Conservation (phyloP, 805 yeast species). For the Hanseniaspora occidentalis region DNA sequence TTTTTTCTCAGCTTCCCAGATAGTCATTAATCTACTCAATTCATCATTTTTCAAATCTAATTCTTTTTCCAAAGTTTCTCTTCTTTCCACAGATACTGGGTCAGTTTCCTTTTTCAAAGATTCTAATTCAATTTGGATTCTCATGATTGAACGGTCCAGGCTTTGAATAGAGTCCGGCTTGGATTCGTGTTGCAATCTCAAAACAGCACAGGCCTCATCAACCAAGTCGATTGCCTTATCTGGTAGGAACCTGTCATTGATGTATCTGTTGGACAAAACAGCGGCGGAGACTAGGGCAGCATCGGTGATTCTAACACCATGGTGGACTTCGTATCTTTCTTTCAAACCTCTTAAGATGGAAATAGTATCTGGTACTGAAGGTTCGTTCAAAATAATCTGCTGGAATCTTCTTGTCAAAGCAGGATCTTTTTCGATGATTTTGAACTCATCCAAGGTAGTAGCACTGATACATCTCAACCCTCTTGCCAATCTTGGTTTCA, state of each 20-base stretch:
- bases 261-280: constrained; percentile 75
- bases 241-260: constrained; percentile 83
- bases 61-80: constrained; percentile 58
- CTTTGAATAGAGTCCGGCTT: constrained; percentile 91
- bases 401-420: constrained; percentile 92
- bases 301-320: constrained; percentile 90
- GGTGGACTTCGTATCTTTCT: constrained; percentile 92
- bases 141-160: constrained; percentile 80
- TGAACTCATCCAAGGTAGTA: constrained; percentile 88
- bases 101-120: constrained; percentile 90
- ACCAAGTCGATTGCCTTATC: constrained; percentile 95
- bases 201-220: constrained; percentile 94
- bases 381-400: constrained; percentile 76
- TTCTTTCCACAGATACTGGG: constrained; percentile 66
- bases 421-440: constrained; percentile 91
- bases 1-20: constrained; percentile 77
- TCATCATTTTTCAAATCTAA: constrained; percentile 53
- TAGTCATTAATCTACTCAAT: constrained; percentile 53
- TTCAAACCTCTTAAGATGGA: constrained; percentile 87
- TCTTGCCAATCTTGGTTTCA: constrained; percentile 89
- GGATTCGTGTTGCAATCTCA: constrained; percentile 90
- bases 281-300: constrained; percentile 92
- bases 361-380: constrained; percentile 81
- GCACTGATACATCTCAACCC: constrained; percentile 96
- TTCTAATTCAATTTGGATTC: constrained; percentile 89